Percentiles rank a stretch among this genome's conserved stretches.
Evolutionary conservation across 1,284 basidiomycete genomes (phyloP).

Genomic region (Sphaerobolus stellatus): DNA sequence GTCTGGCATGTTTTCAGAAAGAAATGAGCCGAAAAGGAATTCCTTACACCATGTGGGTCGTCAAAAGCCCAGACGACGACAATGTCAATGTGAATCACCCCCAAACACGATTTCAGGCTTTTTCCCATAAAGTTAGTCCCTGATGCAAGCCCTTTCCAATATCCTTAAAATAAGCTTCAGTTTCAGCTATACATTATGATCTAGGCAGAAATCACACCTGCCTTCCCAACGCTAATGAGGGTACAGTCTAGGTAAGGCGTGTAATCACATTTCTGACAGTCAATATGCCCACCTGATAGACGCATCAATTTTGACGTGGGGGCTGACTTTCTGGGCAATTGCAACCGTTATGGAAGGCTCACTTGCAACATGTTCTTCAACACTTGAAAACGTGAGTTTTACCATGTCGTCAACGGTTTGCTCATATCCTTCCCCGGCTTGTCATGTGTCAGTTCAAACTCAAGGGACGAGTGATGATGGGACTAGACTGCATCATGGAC

Average conservation of each 20-base stretch:
- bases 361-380: slow-evolving; percentile 3
- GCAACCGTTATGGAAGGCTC: slow-evolving; percentile 21
- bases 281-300: slow-evolving; percentile 23
- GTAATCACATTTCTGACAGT: not conserved
- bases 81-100: too few relatives aligned
- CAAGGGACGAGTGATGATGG: not conserved
- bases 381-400: slow-evolving; percentile 2
- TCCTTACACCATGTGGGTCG: slow-evolving; percentile 22
- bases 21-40: not conserved
- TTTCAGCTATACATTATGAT: not conserved
- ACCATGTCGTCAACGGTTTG: not conserved
- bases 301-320: slow-evolving; percentile 24
- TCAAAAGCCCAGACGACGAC: too few relatives aligned
- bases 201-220: slow-evolving; percentile 17
- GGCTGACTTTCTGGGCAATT: slow-evolving; percentile 25
- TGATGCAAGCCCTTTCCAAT: slow-evolving; percentile 23
- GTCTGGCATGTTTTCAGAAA: not conserved
- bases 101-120: too few relatives aligned
- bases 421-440: not conserved
- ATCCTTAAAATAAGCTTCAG: slow-evolving; percentile 16
- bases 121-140: slow-evolving; percentile 23
- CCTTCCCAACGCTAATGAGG: slow-evolving; percentile 15
- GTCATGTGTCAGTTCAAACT: too few relatives aligned
- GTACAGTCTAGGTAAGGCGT: slow-evolving; percentile 1
- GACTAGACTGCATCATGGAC: not conserved